Evolutionary conservation across 345 rosid species (phyloP), one percentile per base, ranked within the genome.

Genomic region (Mangifera indica): DNA sequence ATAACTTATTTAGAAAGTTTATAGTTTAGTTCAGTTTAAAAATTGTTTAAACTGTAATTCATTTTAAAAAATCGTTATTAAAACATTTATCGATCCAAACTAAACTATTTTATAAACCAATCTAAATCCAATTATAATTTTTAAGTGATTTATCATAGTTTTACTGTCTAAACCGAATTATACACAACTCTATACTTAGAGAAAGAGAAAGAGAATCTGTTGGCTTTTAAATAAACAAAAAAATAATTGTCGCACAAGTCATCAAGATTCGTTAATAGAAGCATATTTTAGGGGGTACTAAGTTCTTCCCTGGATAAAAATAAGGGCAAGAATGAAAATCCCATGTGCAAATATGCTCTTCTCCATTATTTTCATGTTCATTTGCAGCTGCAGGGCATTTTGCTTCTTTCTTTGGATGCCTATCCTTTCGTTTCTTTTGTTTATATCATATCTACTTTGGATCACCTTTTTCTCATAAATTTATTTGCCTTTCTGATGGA

Each of bases 321-420:
- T 26, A 45, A 17, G 58, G 45, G 9, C 63, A 22, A 49, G 69
- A 76, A 76, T 74, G 70, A 48, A 59, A 70, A 40, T 37, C 69
- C 76, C 78, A 83, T 77, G 74, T 77, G 80, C 66, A 34, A 60
- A 45, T 48, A 70, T 72, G 76, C 78, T 49, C 77, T 49, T 72
- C 63, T 45, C 60, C 70, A 51, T 76, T 74, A 74, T 65, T 10
- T 60, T 32, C 13, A 57, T 55, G 42, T 80, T 60, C 55, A 40
- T 62, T 67, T 49, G 54, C 49, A 18, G 42, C 14, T 37, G n/a
- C 40, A 44, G 12, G n/a, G n/a, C n/a, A n/a, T n/a, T n/a, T n/a
- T n/a, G n/a, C 10, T 10, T 48, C 74, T 72, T 70, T 66, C 81
- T 48, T 72, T 48, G 83, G 83, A 79, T 79, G 63, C 86, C 63